Base-by-base conservation (phyloP, 345 rosid species). In the Eutrema yunnanense region DNA sequence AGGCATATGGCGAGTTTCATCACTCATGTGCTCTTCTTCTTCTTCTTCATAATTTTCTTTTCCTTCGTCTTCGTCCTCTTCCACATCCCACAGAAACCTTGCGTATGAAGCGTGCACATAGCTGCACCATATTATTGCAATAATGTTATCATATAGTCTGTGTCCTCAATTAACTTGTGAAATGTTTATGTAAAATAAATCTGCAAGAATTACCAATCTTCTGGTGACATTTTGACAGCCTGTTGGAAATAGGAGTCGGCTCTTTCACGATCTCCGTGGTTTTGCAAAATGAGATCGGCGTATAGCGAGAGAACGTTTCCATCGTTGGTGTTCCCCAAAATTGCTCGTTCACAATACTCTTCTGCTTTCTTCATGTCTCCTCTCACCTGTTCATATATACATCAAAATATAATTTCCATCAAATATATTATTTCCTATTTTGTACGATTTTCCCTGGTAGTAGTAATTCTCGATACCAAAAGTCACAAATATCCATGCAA, bases 51-150 rank as follows among this genome's bases (percentile, higher is more conserved):
- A 22, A 22, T 22, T 22, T 22, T 22, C 26, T 22, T 22, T 22
- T 43, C 73, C 79, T 51, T 73, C 83, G 0, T 84, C 79, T 32
- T 82, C 84, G 22, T 74, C 84, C 3, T 88, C 90, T 19, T 86
- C 90, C 41, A 68, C 80, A 72, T 88, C 96, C 95, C 92, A 86
- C 6, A 88, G 76, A 72, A 90, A 88, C 58, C 57, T 83, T 30
- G 96, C 96, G 78, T 88, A 89, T 62, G 98, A 86, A 58, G 88
- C 90, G 51, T 79, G 82, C 58, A 88, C 83, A 72, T 79, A 85
- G 65, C 96, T 92, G 84, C 79, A 73, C 14, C 14, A 53, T 37
- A 26, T 42, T 6, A 22, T 61, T 52, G 34, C 6, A 40, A 36
- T 38, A 40, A 29, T 69, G 66, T 70, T 69, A 71, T 47, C 49